Evolutionary conservation across 2,329 filamentous ascomycete species (phyloP).

Genomic region (Colletotrichum scovillei): DNA sequence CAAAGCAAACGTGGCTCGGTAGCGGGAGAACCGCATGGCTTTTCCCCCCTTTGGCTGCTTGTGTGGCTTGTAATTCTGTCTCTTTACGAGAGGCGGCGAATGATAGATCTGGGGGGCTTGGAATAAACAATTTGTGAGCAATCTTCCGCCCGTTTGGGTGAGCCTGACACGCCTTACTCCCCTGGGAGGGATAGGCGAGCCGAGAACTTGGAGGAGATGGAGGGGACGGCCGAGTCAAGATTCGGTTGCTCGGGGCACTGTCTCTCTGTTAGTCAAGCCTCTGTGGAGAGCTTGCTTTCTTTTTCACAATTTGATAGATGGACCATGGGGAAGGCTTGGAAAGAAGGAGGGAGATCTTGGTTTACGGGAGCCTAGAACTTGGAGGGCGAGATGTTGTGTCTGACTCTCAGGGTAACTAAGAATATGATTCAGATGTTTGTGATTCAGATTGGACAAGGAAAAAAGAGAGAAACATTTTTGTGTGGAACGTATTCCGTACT

Average conservation of each 20-base stretch:
- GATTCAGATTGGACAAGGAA: not conserved
- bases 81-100: not conserved
- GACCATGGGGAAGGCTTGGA: not conserved
- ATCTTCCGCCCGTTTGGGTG: not conserved
- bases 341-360: not conserved
- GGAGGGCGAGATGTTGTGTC: not conserved
- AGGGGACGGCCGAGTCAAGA: not conserved
- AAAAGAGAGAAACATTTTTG: conserved; percentile 3
- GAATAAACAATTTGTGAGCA: not conserved
- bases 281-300: not conserved
- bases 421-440: conserved; percentile 1
- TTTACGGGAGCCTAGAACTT: not conserved
- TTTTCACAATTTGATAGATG: not conserved
- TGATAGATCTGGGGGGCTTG: not conserved
- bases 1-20: conserved; percentile 10
- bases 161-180: not conserved
- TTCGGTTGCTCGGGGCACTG: not conserved
- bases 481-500: conserved; percentile 1
- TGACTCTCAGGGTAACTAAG: not conserved
- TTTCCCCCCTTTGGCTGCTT: not conserved
- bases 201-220: not conserved
- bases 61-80: not conserved
- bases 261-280: not conserved
- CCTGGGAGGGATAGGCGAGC: not conserved
- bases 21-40: conserved; percentile 16